These are phyloP conservation scores for Podospora tetraspora DNA, from an alignment of 495 filamentous ascomycete genomes.

Conservation along the genomic window DNA sequence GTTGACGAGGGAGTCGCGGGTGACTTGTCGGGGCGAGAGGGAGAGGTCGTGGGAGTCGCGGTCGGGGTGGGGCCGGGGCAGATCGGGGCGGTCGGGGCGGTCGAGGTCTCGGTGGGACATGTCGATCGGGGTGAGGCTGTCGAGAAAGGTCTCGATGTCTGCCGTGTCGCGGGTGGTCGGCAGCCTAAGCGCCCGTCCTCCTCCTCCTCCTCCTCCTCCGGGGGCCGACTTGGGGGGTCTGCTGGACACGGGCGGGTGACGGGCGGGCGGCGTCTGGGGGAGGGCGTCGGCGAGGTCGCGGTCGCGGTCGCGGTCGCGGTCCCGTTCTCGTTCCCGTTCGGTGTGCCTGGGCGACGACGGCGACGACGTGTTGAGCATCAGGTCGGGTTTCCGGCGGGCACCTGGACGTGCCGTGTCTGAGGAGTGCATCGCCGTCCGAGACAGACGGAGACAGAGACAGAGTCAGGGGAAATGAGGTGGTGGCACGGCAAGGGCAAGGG, in stretches of 20 bases:
- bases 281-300: slow-evolving; percentile 6
- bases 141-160: slow-evolving; percentile 34
- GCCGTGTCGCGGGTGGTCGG: slow-evolving; percentile 22
- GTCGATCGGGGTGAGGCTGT: slow-evolving; percentile 30
- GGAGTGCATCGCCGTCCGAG: slow-evolving; percentile 19
- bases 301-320: neutral
- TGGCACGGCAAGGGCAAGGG: slow-evolving; percentile 13
- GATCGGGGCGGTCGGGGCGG: slow-evolving; percentile 33
- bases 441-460: slow-evolving; percentile 7
- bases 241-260: slow-evolving; percentile 14
- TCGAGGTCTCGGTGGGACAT: slow-evolving; percentile 30
- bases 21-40: slow-evolving; percentile 65
- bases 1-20: slow-evolving; percentile 81
- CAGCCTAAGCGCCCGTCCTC: slow-evolving; percentile 24
- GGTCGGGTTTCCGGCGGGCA: slow-evolving; percentile 24
- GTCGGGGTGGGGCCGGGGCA: slow-evolving; percentile 21
- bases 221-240: neutral
- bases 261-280: slow-evolving; percentile 21
- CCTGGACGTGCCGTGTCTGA: slow-evolving; percentile 21
- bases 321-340: too few species aligned
- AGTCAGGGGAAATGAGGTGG: slow-evolving; percentile 14
- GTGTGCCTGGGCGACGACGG: slow-evolving; percentile 9
- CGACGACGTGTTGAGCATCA: slow-evolving; percentile 28
- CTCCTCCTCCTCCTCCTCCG: slow-evolving; percentile 12
- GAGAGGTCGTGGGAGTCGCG: slow-evolving; percentile 88